Conservation (phyloP, 1,284 basidiomycete genomes). For the Pyrrhoderma lamaoense region DNA sequence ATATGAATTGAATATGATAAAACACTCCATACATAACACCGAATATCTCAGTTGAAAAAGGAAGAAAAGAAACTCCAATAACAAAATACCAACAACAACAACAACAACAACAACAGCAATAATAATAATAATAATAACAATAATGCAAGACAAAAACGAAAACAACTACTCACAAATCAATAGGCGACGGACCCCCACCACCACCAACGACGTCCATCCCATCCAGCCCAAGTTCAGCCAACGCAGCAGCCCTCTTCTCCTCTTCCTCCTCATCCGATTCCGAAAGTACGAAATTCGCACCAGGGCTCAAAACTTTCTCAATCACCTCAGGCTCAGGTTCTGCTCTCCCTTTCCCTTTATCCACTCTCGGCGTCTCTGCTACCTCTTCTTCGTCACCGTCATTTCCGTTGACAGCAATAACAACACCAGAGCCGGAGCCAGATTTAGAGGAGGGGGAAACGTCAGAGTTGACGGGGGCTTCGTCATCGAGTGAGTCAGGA, state of each 20-base stretch:
- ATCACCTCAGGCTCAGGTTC: conserved; percentile 57
- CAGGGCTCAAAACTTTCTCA: conserved; percentile 60
- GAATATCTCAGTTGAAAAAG: too few relatives aligned
- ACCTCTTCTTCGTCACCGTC: conserved; percentile 30
- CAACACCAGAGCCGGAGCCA: neutral
- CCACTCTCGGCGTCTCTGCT: conserved; percentile 52
- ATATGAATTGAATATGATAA: too few relatives aligned
- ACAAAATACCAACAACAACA: too few relatives aligned
- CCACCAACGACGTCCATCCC: conserved; percentile 28
- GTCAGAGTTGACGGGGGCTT: conserved; percentile 10
- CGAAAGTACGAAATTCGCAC: conserved; percentile 52
- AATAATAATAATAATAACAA: neutral
- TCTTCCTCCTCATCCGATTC: conserved; percentile 50
- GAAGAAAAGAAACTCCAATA: too few relatives aligned
- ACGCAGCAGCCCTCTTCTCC: conserved; percentile 30
- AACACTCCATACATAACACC: too few relatives aligned
- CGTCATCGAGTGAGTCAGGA: conserved; percentile 20
- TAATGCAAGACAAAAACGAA: neutral
- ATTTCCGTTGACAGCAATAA: too few relatives aligned
- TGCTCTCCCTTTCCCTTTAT: conserved; percentile 70
- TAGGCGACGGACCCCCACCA: conserved; percentile 40
- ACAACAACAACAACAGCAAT: too few relatives aligned
- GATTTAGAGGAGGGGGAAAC: neutral
- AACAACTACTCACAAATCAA: conserved; percentile 42
- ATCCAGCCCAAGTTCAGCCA: conserved; percentile 24